Conservation (phyloP, 257 asterid genomes). For the Solanum tarijense region DNA sequence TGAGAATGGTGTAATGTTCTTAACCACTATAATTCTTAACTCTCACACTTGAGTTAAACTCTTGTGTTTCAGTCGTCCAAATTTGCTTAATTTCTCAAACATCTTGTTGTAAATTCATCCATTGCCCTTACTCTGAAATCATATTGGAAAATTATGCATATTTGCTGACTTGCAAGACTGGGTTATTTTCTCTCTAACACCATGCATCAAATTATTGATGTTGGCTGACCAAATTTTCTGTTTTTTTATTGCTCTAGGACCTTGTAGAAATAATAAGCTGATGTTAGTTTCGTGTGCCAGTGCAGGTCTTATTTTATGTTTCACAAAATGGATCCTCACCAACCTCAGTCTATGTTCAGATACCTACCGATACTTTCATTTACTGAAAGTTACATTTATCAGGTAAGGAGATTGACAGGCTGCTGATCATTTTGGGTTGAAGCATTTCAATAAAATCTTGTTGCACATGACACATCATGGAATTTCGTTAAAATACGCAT, state of each 20-base stretch:
- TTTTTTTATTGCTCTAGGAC: neutral
- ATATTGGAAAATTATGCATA: neutral
- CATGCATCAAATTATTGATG: neutral
- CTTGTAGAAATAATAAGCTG: neutral
- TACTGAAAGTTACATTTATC: slow-evolving; percentile 86
- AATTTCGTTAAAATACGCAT: neutral
- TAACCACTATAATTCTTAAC: neutral
- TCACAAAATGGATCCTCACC: slow-evolving; percentile 63
- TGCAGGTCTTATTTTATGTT: slow-evolving; percentile 93
- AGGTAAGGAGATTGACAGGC: slow-evolving; percentile 31
- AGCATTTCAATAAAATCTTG: neutral
- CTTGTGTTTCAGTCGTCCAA: neutral
- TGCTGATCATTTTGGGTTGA: neutral
- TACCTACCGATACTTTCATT: slow-evolving; percentile 83
- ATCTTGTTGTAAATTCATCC: neutral
- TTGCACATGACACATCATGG: neutral
- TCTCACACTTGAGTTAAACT: neutral
- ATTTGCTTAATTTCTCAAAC: neutral
- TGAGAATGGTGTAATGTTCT: neutral
- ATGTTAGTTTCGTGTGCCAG: slow-evolving; percentile 26
- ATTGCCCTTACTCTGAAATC: neutral
- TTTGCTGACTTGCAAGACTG: neutral
- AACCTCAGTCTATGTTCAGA: slow-evolving; percentile 53
- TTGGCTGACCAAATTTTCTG: neutral
- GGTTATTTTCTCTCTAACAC: neutral